Evolutionary conservation across 1,139 yeast species (phyloP).

Genomic region (Debaryomyces sp.): DNA sequence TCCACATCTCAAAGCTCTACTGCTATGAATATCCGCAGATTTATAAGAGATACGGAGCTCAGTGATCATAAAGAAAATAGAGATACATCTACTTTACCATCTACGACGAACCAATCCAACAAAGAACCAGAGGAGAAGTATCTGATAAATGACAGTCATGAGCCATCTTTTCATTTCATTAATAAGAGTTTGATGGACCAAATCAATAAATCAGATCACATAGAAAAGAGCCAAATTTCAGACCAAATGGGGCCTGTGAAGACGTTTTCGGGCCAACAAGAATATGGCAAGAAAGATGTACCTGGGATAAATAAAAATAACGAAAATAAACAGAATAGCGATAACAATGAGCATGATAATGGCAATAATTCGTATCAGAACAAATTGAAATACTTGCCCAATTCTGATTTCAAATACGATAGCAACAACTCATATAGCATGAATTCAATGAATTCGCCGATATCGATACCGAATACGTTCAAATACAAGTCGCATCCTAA

Average conservation of each 20-base stretch:
- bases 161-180: conserved; percentile 7
- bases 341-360: not conserved
- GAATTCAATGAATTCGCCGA: conserved; percentile 22
- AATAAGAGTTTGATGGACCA: conserved; percentile 7
- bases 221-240: not conserved
- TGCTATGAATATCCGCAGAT: conserved; percentile 25
- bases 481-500: conserved; percentile 50
- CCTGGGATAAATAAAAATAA: not conserved
- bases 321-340: not conserved
- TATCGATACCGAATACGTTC: conserved; percentile 49
- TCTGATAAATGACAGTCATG: conserved; percentile 2
- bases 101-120: conserved; percentile 5
- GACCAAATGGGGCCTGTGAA: not conserved
- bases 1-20: conserved; percentile 25
- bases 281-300: not conserved
- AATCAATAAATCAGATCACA: not conserved
- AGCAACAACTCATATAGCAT: conserved; percentile 12
- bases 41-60: conserved; percentile 28
- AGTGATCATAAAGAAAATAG: conserved; percentile 19
- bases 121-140: not conserved
- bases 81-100: conserved; percentile 9
- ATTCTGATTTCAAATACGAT: conserved; percentile 33
- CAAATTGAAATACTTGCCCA: conserved; percentile 39
- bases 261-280: not conserved
- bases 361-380: conserved; percentile 27